Evolutionary conservation across 345 rosid genomes (phyloP).

Genomic region (Aquilaria sinensis): DNA sequence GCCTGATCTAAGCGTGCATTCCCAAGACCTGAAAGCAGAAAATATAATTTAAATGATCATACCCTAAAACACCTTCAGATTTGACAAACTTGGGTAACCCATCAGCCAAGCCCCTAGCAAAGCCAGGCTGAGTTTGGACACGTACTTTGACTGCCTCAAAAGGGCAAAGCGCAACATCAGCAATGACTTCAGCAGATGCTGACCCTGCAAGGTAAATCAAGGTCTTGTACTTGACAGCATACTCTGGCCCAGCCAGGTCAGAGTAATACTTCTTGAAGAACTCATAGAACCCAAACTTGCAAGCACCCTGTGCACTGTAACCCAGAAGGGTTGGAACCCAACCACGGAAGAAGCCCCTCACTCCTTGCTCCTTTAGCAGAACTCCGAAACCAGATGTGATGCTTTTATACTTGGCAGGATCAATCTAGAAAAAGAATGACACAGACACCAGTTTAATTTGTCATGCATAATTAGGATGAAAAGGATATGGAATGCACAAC

Average conservation of each 20-base stretch:
- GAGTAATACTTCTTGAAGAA: conserved; percentile 91
- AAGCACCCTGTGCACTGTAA: conserved; percentile 98
- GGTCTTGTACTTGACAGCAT: conserved; percentile 75
- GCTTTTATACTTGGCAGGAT: conserved; percentile 92
- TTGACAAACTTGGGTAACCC: conserved; percentile 88
- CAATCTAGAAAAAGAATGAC: conserved; percentile 47
- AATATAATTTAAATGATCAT: conserved; percentile 20
- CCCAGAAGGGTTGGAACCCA: conserved; percentile 98
- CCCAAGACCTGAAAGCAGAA: neutral
- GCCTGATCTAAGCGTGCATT: too few relatives aligned
- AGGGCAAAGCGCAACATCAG: conserved; percentile 93
- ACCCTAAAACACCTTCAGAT: conserved; percentile 91
- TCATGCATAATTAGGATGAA: neutral
- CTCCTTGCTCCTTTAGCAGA: conserved; percentile 84
- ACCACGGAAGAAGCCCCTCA: conserved; percentile 92
- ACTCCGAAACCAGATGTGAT: conserved; percentile 89
- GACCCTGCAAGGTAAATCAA: conserved; percentile 98
- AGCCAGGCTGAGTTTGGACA: conserved; percentile 99
- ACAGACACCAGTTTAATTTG: conserved; percentile 5
- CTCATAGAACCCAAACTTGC: conserved; percentile 98
- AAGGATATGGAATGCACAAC: too few relatives aligned
- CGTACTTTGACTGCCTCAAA: conserved; percentile 99
- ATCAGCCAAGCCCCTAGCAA: conserved; percentile 91
- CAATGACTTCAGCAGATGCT: conserved; percentile 95
- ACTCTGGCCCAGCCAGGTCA: conserved; percentile 95